These are phyloP conservation scores for Termitomyces heimii DNA, from an alignment of 768 basidiomycete species.

Conservation along the genomic window DNA sequence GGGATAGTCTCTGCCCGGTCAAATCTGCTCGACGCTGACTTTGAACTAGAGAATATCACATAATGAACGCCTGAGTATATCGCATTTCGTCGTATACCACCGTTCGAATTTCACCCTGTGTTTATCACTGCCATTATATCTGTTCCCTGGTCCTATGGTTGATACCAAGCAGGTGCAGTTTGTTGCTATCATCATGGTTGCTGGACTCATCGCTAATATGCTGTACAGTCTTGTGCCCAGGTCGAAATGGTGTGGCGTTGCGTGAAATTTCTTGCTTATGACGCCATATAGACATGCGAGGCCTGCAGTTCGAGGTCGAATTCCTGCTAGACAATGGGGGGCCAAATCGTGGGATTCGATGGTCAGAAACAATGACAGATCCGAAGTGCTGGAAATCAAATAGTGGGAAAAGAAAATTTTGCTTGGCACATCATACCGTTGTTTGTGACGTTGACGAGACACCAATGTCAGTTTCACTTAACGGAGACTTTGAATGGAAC, in stretches of 20 bases:
- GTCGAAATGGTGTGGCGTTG: neutral
- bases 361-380: neutral
- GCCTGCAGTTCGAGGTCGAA: neutral
- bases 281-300: neutral
- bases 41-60: slow-evolving; percentile 7
- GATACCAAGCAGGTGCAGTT: neutral
- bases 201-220: neutral
- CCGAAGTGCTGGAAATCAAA: neutral
- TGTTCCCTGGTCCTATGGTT: too few relatives aligned
- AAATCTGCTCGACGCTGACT: slow-evolving; percentile 5
- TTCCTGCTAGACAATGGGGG: neutral
- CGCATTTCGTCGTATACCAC: neutral
- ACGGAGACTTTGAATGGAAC: neutral
- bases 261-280: neutral
- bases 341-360: neutral
- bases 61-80: neutral
- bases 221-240: neutral
- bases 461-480: neutral
- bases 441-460: neutral
- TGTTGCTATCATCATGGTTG: neutral
- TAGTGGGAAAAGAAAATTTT: neutral
- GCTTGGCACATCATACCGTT: neutral
- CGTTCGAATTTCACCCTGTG: neutral
- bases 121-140: neutral
- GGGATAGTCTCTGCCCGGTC: neutral